Percentiles rank a stretch among this genome's conserved stretches.
Conservation (phyloP, 2,329 filamentous ascomycete genomes). For the Aureobasidium sp. region DNA sequence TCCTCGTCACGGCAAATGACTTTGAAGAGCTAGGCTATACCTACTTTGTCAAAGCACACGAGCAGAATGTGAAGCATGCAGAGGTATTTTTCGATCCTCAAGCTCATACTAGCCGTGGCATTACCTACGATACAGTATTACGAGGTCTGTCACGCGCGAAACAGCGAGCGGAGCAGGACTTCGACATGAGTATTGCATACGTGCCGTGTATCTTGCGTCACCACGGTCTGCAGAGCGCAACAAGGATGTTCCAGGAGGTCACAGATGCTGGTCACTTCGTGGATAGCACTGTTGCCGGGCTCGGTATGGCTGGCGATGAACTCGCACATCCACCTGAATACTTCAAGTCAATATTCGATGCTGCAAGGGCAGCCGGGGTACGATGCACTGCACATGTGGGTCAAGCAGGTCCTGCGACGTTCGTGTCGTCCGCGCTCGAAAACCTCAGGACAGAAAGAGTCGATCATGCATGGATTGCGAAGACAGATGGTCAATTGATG, state of each 20-base stretch:
- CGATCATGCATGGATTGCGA: slow-evolving; percentile 11
- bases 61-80: slow-evolving; percentile 11
- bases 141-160: slow-evolving; percentile 14
- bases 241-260: neutral
- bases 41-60: slow-evolving; percentile 3
- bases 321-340: slow-evolving; percentile 9
- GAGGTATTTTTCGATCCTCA: slow-evolving; percentile 20
- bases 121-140: slow-evolving; percentile 14
- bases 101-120: slow-evolving; percentile 14
- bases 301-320: slow-evolving; percentile 12
- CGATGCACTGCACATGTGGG: slow-evolving; percentile 6
- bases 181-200: slow-evolving; percentile 12
- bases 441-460: neutral
- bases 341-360: neutral
- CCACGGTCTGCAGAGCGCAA: neutral
- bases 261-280: neutral
- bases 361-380: slow-evolving; percentile 1
- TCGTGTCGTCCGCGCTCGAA: slow-evolving; percentile 2
- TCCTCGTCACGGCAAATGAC: slow-evolving; percentile 3
- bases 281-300: neutral
- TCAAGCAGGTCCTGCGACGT: neutral
- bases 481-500: slow-evolving; percentile 3
- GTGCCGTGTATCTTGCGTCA: slow-evolving; percentile 17
- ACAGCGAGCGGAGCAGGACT: slow-evolving; percentile 10
- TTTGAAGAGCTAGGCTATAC: slow-evolving; percentile 3